These are phyloP conservation scores for Puccinia sorghi DNA, from an alignment of 1,284 basidiomycete genomes.

Conservation along the genomic window DNA sequence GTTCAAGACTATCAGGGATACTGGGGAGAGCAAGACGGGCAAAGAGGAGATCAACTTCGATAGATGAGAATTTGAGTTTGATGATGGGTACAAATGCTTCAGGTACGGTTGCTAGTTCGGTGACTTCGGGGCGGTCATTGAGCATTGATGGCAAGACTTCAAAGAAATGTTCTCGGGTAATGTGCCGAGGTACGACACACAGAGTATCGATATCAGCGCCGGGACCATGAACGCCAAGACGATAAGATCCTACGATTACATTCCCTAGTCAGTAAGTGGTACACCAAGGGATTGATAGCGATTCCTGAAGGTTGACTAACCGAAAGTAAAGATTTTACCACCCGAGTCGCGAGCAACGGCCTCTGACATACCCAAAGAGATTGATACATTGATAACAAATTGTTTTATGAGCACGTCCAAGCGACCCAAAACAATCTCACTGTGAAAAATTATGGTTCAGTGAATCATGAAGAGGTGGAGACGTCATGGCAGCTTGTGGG, in stretches of 20 bases:
- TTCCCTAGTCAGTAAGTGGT: background rate
- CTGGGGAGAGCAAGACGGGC: slow-evolving; percentile 71
- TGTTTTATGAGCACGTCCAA: slow-evolving; percentile 87
- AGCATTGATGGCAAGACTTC: slow-evolving; percentile 87
- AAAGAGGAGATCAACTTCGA: slow-evolving; percentile 92
- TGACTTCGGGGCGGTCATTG: slow-evolving; percentile 77
- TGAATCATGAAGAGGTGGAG: slow-evolving; percentile 14
- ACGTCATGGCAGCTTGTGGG: background rate
- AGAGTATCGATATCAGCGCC: slow-evolving; percentile 98
- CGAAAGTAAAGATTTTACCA: slow-evolving; percentile 98
- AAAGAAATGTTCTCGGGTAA: slow-evolving; percentile 94
- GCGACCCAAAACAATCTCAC: slow-evolving; percentile 88
- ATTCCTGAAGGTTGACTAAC: slow-evolving; percentile 70
- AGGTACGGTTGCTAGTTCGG: slow-evolving; percentile 88
- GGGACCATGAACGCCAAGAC: slow-evolving; percentile 91
- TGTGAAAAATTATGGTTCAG: slow-evolving; percentile 57
- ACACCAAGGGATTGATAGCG: slow-evolving; percentile 7
- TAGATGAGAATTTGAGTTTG: slow-evolving; percentile 84
- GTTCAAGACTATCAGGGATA: slow-evolving; percentile 85
- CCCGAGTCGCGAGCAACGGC: slow-evolving; percentile 80
- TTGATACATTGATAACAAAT: slow-evolving; percentile 83
- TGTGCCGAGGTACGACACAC: slow-evolving; percentile 94
- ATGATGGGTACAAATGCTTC: slow-evolving; percentile 96
- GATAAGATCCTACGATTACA: slow-evolving; percentile 52
- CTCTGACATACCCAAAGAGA: slow-evolving; percentile 77